Evolutionary conservation across 352 stramenopile species (phyloP).

Genomic region (Lagenidium sp.): DNA sequence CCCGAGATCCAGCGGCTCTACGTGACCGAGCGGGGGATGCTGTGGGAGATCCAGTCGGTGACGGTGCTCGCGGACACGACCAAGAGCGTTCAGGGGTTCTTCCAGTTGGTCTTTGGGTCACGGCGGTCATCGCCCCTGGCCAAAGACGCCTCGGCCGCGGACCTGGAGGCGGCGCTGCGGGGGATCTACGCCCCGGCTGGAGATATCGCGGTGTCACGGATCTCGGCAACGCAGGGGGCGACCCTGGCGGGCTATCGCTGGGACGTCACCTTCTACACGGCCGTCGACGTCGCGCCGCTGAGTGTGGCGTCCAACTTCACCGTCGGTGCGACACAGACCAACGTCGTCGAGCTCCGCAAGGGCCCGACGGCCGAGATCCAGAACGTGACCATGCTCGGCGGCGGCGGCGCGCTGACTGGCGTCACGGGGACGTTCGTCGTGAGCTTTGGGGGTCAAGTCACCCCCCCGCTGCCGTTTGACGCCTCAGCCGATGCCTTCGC

Average conservation of each 20-base stretch:
- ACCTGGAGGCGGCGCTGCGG: slow-evolving; percentile 1
- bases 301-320: background rate
- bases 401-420: slow-evolving; percentile 2
- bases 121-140: background rate
- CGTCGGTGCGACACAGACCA: background rate
- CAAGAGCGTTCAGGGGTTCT: slow-evolving; percentile 2
- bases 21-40: slow-evolving; percentile 11
- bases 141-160: background rate
- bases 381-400: slow-evolving; percentile 10
- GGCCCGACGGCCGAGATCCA: slow-evolving; percentile 14
- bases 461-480: slow-evolving; percentile 3
- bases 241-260: slow-evolving; percentile 13
- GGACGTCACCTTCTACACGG: slow-evolving; percentile 23
- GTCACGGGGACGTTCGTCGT: slow-evolving; percentile 13
- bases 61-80: slow-evolving; percentile 5
- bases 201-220: slow-evolving; percentile 6
- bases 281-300: slow-evolving; percentile 6
- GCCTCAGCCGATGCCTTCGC: slow-evolving; percentile 3
- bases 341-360: slow-evolving; percentile 11
- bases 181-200: background rate
- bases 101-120: background rate
- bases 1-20: slow-evolving; percentile 16
- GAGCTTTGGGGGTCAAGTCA: slow-evolving; percentile 3
- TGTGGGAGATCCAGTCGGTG: slow-evolving; percentile 20
- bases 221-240: slow-evolving; percentile 2